Conservation (phyloP, 495 filamentous ascomycete species). For the Aspergillus nanangensis region DNA sequence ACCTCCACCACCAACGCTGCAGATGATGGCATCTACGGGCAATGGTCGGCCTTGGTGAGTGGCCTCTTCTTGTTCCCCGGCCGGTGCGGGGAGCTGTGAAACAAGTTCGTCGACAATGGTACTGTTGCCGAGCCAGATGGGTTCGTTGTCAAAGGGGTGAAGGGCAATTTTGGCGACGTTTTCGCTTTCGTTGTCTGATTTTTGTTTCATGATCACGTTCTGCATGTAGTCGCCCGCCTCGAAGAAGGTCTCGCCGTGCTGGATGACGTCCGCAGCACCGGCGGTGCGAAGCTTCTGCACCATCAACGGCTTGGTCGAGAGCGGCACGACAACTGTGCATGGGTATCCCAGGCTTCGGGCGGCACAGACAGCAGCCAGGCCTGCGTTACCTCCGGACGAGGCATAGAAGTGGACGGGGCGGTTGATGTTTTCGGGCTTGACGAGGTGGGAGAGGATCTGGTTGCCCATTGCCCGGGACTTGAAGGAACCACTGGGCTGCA, state of each 20-base stretch:
- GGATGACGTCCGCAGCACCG: constrained; percentile 67
- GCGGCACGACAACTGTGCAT: constrained; percentile 78
- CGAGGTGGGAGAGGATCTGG: constrained; percentile 60
- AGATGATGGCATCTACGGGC: constrained; percentile 65
- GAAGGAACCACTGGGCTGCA: constrained; percentile 92
- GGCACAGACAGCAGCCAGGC: constrained; percentile 82
- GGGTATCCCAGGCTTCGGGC: constrained; percentile 62
- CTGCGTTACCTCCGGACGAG: constrained; percentile 86
- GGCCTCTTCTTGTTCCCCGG: constrained; percentile 28
- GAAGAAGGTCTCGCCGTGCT: constrained; percentile 65
- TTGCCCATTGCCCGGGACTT: constrained; percentile 88
- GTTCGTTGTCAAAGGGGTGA: constrained; percentile 78
- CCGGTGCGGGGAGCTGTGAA: constrained; percentile 45
- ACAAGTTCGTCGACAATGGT: constrained; percentile 72
- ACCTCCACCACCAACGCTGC: constrained; percentile 86
- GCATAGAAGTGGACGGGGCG: constrained; percentile 73
- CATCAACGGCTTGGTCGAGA: constrained; percentile 64
- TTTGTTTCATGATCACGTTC: constrained; percentile 51
- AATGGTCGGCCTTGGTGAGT: constrained; percentile 29
- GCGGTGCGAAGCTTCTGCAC: constrained; percentile 63
- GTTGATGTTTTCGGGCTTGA: constrained; percentile 32
- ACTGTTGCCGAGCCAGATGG: constrained; percentile 77
- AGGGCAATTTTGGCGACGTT: constrained; percentile 74
- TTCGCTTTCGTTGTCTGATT: constrained; percentile 18
- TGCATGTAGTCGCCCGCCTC: constrained; percentile 75